A percentile compares a stretch with the other conserved stretches of the same genome.
Conservation (phyloP, 495 filamentous ascomycete species). For the Schizothecium vesticola region DNA sequence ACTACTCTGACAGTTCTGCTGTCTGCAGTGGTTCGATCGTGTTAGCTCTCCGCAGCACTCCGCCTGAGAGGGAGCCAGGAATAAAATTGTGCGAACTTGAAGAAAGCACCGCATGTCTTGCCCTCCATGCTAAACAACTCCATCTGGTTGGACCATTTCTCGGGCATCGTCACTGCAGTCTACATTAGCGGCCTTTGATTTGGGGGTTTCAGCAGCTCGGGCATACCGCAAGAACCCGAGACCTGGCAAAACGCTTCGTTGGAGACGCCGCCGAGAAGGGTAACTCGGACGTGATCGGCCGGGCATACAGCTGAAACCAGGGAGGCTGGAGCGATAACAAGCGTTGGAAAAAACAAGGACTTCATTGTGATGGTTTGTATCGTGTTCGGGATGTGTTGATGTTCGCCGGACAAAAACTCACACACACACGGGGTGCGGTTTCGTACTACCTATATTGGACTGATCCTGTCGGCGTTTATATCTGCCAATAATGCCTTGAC, state of each 20-base stretch:
- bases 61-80: neutral
- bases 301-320: neutral
- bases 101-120: slow-evolving; percentile 2
- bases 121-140: slow-evolving; percentile 2
- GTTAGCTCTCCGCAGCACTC: neutral
- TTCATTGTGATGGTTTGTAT: neutral
- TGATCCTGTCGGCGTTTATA: too few relatives aligned
- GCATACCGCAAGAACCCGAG: neutral
- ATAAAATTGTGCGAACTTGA: neutral
- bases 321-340: neutral
- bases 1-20: neutral
- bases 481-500: too few relatives aligned
- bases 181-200: too few relatives aligned
- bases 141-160: neutral
- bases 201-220: neutral
- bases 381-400: neutral
- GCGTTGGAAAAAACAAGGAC: neutral
- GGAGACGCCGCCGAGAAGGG: neutral
- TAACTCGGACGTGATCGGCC: neutral
- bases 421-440: too few relatives aligned
- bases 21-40: neutral
- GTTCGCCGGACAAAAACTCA: neutral
- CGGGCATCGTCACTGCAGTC: neutral
- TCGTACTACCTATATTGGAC: too few relatives aligned
- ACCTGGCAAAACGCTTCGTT: neutral